Conservation (phyloP, 2,329 filamentous ascomycete genomes). For the Fusarium sp. region DNA sequence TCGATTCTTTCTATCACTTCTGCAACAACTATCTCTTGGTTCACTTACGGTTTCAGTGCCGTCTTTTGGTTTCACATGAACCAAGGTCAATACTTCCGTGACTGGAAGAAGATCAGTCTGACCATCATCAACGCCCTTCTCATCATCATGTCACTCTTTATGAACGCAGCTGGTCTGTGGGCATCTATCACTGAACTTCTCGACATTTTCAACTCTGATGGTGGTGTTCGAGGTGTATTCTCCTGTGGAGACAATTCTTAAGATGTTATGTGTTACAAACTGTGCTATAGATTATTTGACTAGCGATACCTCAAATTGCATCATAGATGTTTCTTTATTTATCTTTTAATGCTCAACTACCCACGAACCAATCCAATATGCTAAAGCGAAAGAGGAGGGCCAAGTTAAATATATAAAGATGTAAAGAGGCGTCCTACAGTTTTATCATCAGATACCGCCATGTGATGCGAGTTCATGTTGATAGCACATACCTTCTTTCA, state of each 20-base stretch:
- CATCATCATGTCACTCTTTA: slow-evolving; percentile 39
- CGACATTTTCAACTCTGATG: slow-evolving; percentile 36
- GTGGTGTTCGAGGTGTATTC: slow-evolving; percentile 38
- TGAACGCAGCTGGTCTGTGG: slow-evolving; percentile 46
- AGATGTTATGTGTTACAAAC: background rate
- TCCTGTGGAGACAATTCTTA: slow-evolving; percentile 41
- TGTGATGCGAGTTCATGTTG: too few relatives aligned
- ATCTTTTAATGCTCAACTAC: too few relatives aligned
- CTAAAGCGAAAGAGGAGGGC: too few relatives aligned
- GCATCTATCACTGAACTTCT: slow-evolving; percentile 43
- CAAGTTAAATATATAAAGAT: too few relatives aligned
- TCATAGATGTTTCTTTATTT: background rate
- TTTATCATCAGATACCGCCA: too few relatives aligned
- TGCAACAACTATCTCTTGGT: slow-evolving; percentile 47
- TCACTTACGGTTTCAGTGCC: slow-evolving; percentile 43
- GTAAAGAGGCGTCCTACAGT: too few relatives aligned
- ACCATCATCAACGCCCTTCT: slow-evolving; percentile 40
- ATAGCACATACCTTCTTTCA: too few relatives aligned
- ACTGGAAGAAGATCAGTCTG: slow-evolving; percentile 42
- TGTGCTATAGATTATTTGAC: background rate
- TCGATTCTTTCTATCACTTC: slow-evolving; percentile 47
- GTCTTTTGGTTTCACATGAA: slow-evolving; percentile 48
- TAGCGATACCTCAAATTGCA: background rate
- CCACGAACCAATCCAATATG: too few relatives aligned
- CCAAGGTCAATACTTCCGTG: slow-evolving; percentile 24